Evolutionary conservation across 2,329 filamentous ascomycete genomes (phyloP).

Genomic region (Cytospora piceae): DNA sequence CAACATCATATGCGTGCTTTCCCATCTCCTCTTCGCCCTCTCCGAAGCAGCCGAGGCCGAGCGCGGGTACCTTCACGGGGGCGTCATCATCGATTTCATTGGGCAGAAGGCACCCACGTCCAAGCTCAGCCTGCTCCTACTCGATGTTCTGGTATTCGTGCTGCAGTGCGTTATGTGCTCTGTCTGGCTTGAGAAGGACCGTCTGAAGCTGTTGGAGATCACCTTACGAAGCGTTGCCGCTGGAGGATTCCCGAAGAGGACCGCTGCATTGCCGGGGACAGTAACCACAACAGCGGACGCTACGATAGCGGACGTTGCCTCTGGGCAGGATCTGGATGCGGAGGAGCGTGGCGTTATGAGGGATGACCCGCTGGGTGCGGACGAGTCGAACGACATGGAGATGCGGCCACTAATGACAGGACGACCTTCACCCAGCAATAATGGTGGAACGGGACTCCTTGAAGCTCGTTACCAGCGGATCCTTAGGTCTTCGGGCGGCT

Average conservation of each 20-base stretch:
- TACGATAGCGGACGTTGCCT: conserved; percentile 28
- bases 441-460: conserved; percentile 33
- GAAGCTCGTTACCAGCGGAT: conserved; percentile 28
- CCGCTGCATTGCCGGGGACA: conserved; percentile 35
- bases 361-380: conserved; percentile 41
- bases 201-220: conserved; percentile 53
- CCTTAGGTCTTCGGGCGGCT: conserved; percentile 32
- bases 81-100: conserved; percentile 69
- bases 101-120: conserved; percentile 67
- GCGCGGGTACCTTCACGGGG: conserved; percentile 69
- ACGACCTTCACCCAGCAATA: conserved; percentile 31
- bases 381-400: conserved; percentile 51
- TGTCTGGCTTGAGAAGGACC: conserved; percentile 63
- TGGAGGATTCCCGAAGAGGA: conserved; percentile 27
- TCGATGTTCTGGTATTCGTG: conserved; percentile 59
- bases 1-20: conserved; percentile 62
- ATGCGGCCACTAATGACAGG: conserved; percentile 42
- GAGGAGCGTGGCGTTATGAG: conserved; percentile 59
- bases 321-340: conserved; percentile 56
- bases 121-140: conserved; percentile 55
- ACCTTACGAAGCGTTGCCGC: conserved; percentile 32
- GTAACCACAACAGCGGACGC: conserved; percentile 27
- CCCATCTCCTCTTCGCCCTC: conserved; percentile 60
- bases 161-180: conserved; percentile 68
- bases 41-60: conserved; percentile 63